Evolutionary conservation across 768 basidiomycete species (phyloP).

Genomic region (Amanita rubescens): DNA sequence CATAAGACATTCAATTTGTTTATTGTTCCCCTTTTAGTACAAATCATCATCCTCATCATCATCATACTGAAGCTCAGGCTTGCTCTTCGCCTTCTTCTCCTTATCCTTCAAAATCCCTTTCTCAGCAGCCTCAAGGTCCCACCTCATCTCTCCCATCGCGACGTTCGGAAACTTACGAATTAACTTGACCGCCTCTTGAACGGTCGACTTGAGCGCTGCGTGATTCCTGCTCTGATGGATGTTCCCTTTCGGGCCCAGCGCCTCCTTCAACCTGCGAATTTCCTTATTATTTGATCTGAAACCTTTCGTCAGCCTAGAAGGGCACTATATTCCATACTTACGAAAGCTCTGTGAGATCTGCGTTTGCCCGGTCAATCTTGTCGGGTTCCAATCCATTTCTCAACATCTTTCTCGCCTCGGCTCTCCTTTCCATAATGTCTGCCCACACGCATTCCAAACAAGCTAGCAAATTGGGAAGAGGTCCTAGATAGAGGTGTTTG

Average conservation of each 20-base stretch:
- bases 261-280: not conserved
- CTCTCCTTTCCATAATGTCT: slow-evolving; percentile 21
- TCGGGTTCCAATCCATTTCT: slow-evolving; percentile 21
- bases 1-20: not conserved
- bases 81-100: slow-evolving; percentile 10
- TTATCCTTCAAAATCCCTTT: slow-evolving; percentile 24
- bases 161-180: slow-evolving; percentile 17
- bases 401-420: slow-evolving; percentile 22
- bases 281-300: not conserved
- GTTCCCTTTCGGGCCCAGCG: not conserved
- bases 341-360: slow-evolving; percentile 24
- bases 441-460: slow-evolving; percentile 30
- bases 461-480: slow-evolving; percentile 33
- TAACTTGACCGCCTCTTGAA: slow-evolving; percentile 21
- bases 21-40: not conserved
- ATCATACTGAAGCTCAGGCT: slow-evolving; percentile 14
- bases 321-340: slow-evolving; percentile 21
- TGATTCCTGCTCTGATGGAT: not conserved
- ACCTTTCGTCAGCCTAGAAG: not conserved
- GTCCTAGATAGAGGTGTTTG: slow-evolving; percentile 27
- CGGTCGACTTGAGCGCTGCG: slow-evolving; percentile 17
- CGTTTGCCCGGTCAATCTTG: slow-evolving; percentile 25
- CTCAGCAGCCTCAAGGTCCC: slow-evolving; percentile 22
- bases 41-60: slow-evolving; percentile 9
- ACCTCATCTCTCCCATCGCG: slow-evolving; percentile 13